Evolutionary conservation across 2,329 filamentous ascomycete genomes (phyloP), one percentile per base, ranked within the genome.

Genomic region (Eurotiales sp.): DNA sequence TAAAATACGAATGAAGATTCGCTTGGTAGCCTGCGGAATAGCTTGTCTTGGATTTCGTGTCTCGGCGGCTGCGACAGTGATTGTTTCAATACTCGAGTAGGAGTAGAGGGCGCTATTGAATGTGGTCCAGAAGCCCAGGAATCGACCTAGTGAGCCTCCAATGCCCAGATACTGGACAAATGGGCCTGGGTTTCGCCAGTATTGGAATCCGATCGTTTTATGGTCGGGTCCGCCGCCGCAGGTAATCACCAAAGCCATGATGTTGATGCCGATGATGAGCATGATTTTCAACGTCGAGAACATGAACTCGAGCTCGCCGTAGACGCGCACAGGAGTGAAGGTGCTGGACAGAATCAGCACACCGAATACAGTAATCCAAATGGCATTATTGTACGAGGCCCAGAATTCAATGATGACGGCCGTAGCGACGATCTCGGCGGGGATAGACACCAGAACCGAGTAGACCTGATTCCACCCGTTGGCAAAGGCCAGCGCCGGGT

Each of bases 1-100:
- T 10, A 83, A 66, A 14, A 85, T 72, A 10, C 82, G 81, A 62
- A 77, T 82, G 66, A 84, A 81, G 63, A 80, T 82, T 7, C 78
- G 74, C n/a, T 77, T 73, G 0, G 78, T 78, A 1, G 82, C 82
- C n/a, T 71, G 77, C 12, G 82, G 82, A 5, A 86, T 70, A 55
- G 82, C 83, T 39, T 75, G 72, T 15, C 80, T 73, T 1, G 78
- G 81, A 12, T 68, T 76, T 55, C 78, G 69, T 72, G 82, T 82
- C 59, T 84, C 82, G 7, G 80, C 81, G 15, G 75, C 79, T 3
- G 77, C 75, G 22, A 79, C 77, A 30, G 81, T 73, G 45, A 82
- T 70, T 21, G 81, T 63, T 56, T 83, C 79, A 0, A 78, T 77
- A 0, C 79, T 0, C 77, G 77, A 0, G 77, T 54, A 87, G 11